Evolutionary conservation across 306 rosid genomes (phyloP), one percentile per base, ranked within the genome.

Genomic region (Glycine tomentella): DNA sequence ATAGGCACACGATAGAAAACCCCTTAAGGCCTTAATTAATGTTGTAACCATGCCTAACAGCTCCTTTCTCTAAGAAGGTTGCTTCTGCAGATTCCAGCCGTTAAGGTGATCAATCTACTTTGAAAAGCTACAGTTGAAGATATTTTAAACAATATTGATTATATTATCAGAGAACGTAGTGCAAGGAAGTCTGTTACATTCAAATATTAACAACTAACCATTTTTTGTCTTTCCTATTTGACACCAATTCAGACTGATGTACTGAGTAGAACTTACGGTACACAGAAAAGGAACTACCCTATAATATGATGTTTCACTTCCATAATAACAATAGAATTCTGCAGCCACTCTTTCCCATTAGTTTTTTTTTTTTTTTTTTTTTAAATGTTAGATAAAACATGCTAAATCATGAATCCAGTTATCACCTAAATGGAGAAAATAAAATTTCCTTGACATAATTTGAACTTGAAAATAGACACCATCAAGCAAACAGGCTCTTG

Each of bases 81-180:
- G 57, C 17, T 25, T 83, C 77, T 83, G 52, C 82, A 72, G 59
- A 77, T 71, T 31, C 9, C 20, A 36, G 17, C 55, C n/a, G 11
- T 72, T 49, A 16, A 55, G 53, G 76, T 44, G 55, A 45, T 40
- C 8, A 11, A 66, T 67, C 62, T 61, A 33, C 68, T 69, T 51
- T 45, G 40, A 59, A 44, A 83, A 51, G 16, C 55, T 8, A 9
- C 45, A 38, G 9, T 25, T 72, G 44, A 46, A 78, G 70, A 83
- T 78, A 63, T 16, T 48, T 44, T 17, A 71, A 44, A 70, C 68
- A 71, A 14, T 45, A 55, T 11, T 44, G 57, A 8, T 14, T 69
- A 70, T 45, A 33, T 11, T 42, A 52, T 52, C 16, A 0, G 66
- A 83, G 7, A 50, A 74, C 55, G 33, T 11, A 42, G 62, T 11